Evolutionary conservation across 306 rosid species (phyloP), one percentile per base, ranked within the genome.

Genomic region (Fagus crenata): DNA sequence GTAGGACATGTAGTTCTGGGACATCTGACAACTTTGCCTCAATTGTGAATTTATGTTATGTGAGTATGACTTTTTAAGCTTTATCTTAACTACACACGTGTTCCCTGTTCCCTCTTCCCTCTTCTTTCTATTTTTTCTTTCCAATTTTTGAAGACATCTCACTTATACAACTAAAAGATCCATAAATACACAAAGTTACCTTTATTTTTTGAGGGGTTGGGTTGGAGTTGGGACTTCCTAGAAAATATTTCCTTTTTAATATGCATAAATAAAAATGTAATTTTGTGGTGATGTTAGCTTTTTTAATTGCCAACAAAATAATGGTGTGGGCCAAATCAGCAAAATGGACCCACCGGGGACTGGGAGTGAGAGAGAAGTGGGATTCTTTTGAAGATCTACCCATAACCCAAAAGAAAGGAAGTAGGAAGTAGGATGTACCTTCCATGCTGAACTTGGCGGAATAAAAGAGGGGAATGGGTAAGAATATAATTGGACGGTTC

Each of bases 11-110:
- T 77, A 75, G 81, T 67, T 68, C 68, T 68, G 53, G 2, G 69
- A 83, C 82, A 73, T 86, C 89, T 82, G 87, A 82, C 81, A 78
- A 55, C 77, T 46, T 37, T 76, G 84, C 84, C 82, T 80, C 87
- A 80, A 75, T 59, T 80, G 79, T 46, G 51, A 46, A 46, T 46
- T 46, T 46, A 46, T 46, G 51, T 46, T 46, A 70, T 80, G 81
- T 68, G 74, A 83, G 60, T 68, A 54, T 46, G 51, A 46, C 51
- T 46, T 80, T 85, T 79, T 61, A 64, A 73, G 51, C 73, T 42
- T 79, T 77, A 42, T 75, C 74, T 51, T 11, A 70, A 56, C 73
- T 49, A 4, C 75, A 75, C 88, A 83, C 90, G 89, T 87, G 90
- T 79, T 53, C 9, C 58, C 49, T 28, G 68, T 33, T 28, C 72